Evolutionary conservation across 805 yeast species (phyloP).

Genomic region (Zygosaccharomyces bisporus): DNA sequence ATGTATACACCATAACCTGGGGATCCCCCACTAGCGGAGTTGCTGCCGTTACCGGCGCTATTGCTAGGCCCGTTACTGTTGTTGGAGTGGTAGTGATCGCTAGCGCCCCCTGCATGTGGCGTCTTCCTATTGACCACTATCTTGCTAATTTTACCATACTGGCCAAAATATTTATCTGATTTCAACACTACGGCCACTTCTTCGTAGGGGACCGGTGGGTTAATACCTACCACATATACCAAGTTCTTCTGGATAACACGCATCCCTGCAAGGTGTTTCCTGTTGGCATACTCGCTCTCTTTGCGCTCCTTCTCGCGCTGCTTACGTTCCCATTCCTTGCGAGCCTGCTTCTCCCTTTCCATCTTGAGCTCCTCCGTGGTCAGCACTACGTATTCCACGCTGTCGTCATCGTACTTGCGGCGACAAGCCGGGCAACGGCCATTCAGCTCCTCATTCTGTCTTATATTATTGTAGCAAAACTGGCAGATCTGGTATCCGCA

Average conservation of each 20-base stretch:
- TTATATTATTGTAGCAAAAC: conserved; percentile 94
- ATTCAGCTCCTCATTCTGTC: conserved; percentile 91
- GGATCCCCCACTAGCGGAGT: conserved; percentile 40
- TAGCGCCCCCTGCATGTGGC: conserved; percentile 32
- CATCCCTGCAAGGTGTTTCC: conserved; percentile 92
- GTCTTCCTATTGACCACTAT: conserved; percentile 85
- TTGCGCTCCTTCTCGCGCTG: conserved; percentile 88
- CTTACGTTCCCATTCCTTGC: conserved; percentile 75
- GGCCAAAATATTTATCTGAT: conserved; percentile 95
- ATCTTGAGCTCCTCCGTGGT: conserved; percentile 79
- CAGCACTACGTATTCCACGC: conserved; percentile 79
- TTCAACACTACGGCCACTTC: conserved; percentile 77
- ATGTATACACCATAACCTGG: conserved; percentile 94
- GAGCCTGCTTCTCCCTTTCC: conserved; percentile 76
- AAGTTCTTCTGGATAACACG: conserved; percentile 97
- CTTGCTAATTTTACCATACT: conserved; percentile 91
- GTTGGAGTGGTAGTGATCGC: conserved; percentile 27
- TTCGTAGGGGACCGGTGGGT: conserved; percentile 72
- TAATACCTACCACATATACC: conserved; percentile 93
- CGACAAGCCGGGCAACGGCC: conserved; percentile 99
- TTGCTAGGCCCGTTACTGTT: conserved; percentile 8
- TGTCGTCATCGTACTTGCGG: conserved; percentile 86
- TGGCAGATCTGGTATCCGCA: conserved; percentile 99
- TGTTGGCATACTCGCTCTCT: conserved; percentile 75
- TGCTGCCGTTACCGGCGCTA: conserved; percentile 21